Evolutionary conservation across 2,329 filamentous ascomycete genomes (phyloP), one percentile per base, ranked within the genome.

Genomic region (Neonectria coccinea): DNA sequence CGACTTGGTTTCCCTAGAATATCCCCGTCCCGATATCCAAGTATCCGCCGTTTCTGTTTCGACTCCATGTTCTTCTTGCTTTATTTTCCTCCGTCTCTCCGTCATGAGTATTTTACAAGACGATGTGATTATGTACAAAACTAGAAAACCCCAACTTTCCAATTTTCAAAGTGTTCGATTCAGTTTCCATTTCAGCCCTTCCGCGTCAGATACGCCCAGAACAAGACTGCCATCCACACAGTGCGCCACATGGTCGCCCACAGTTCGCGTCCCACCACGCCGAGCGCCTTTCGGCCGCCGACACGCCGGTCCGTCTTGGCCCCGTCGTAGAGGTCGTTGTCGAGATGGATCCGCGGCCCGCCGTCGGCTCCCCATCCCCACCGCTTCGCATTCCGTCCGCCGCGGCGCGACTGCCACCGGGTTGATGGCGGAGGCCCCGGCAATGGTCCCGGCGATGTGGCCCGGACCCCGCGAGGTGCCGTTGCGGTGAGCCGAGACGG

Each of bases 191-290:
- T 51, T 67, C 78, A 92, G 67, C 90, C 89, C 73, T 84, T 84
- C 79, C 86, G 88, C 61, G 90, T 83, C 70, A 95, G 79, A 79
- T 89, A 92, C 31, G 83, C 82, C 83, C 92, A 96, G 76, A 89
- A 89, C 14, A 81, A 68, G 48, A 89, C 77, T 20, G 87, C 88
- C 77, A 92, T 85, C 83, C 86, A 88, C 6, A 83, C 83, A 4
- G 94, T 89, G 52, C 86, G 82, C 80, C 86, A 88, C 18, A 89
- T 72, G 48, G 86, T 89, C 9, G 82, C 85, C 78, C 83, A 84
- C 41, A 93, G 79, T 76, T 95, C 91, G 27, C 83, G 81, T 33
- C 81, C 75, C 6, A 91, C 84, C 5, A 87, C 75, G 1, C 77
- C 76, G 3, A 85, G 75, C 22, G 75, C 75, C 74, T 74, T 68